Conservation (phyloP, 768 basidiomycete species). For the Panaeolus cyanescens region DNA sequence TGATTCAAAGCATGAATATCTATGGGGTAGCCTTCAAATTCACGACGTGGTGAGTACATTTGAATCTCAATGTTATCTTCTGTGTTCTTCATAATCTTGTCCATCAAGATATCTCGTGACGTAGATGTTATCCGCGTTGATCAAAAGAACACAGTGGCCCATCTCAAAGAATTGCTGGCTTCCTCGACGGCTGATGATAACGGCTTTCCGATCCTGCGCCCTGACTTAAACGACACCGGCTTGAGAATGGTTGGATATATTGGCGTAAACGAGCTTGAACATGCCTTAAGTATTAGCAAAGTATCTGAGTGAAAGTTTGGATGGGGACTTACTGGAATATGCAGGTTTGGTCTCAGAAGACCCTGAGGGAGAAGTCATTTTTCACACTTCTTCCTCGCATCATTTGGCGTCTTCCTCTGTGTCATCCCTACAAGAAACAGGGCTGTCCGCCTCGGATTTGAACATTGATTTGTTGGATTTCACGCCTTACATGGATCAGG, state of each 20-base stretch:
- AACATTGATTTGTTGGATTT: slow-evolving; percentile 72
- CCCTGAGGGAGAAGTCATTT: slow-evolving; percentile 64
- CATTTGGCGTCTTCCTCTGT: slow-evolving; percentile 54
- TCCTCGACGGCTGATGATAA: slow-evolving; percentile 68
- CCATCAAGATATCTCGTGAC: slow-evolving; percentile 59
- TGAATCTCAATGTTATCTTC: not conserved
- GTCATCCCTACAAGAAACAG: slow-evolving; percentile 56
- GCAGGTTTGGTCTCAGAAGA: slow-evolving; percentile 77
- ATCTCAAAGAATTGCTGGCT: slow-evolving; percentile 67
- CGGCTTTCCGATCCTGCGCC: slow-evolving; percentile 85
- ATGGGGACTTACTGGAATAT: not conserved
- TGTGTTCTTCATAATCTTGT: slow-evolving; percentile 1
- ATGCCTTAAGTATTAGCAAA: slow-evolving; percentile 68
- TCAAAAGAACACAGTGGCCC: slow-evolving; percentile 73
- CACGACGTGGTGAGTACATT: slow-evolving; percentile 70
- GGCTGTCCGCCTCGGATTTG: slow-evolving; percentile 18
- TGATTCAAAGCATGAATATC: slow-evolving; percentile 86
- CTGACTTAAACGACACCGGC: slow-evolving; percentile 45
- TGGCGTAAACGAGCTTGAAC: slow-evolving; percentile 90
- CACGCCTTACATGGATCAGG: slow-evolving; percentile 89
- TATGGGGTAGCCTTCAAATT: slow-evolving; percentile 80
- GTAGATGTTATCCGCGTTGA: slow-evolving; percentile 76
- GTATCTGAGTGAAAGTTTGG: slow-evolving; percentile 6
- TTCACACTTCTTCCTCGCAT: slow-evolving; percentile 51
- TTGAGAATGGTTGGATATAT: slow-evolving; percentile 86